Evolutionary conservation across 2,329 filamentous ascomycete species (phyloP).

Genomic region (Alternaria sp.): DNA sequence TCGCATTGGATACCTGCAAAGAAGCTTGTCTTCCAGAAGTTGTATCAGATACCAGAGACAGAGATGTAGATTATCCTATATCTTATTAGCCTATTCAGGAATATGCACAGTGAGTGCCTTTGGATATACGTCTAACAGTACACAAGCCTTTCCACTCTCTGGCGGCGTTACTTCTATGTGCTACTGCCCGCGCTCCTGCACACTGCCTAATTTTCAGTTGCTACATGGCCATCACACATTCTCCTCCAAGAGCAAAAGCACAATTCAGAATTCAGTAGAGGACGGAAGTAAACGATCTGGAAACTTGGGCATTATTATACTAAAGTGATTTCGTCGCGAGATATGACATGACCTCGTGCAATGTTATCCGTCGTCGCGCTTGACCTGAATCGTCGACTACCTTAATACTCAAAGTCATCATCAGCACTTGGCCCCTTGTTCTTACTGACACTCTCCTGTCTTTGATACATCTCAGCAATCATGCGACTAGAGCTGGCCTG

Average conservation of each 20-base stretch:
- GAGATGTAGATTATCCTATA: neutral
- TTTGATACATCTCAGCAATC: conserved; percentile 96
- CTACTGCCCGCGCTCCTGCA: neutral
- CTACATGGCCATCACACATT: neutral
- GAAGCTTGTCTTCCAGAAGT: neutral
- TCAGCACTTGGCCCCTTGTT: conserved; percentile 87
- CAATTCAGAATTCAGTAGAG: neutral
- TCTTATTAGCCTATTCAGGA: neutral
- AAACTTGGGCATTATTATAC: neutral
- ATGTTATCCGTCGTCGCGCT: neutral
- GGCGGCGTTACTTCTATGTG: neutral
- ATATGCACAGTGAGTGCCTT: neutral
- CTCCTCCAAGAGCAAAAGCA: neutral
- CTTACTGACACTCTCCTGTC: conserved; percentile 89
- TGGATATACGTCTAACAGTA: neutral
- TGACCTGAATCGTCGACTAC: neutral
- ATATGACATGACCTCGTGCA: neutral
- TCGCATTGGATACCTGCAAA: neutral
- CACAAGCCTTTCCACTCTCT: neutral
- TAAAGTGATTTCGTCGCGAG: neutral
- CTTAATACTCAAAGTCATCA: conserved; percentile 95
- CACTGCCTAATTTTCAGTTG: neutral
- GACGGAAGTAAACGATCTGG: neutral
- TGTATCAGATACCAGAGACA: neutral
- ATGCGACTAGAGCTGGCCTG: conserved; percentile 84